These are phyloP conservation scores for Clitopilus passeckerianus DNA, from an alignment of 768 basidiomycete species.

Conservation along the genomic window DNA sequence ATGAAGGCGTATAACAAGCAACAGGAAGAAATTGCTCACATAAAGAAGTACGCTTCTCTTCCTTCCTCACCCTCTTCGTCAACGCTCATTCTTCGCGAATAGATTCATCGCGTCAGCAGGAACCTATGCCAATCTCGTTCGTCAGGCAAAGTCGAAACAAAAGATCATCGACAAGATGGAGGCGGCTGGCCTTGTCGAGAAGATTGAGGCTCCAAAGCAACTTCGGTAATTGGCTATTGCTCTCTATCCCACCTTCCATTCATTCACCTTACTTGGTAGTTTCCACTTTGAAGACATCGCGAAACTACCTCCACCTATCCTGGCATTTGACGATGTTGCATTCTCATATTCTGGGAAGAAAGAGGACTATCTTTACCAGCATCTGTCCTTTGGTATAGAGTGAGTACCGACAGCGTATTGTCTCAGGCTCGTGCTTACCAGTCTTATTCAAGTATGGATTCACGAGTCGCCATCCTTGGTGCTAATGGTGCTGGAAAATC, in stretches of 20 bases:
- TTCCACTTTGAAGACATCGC: slow-evolving; percentile 97
- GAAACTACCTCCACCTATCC: slow-evolving; percentile 94
- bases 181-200: slow-evolving; percentile 94
- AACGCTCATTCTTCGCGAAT: slow-evolving; percentile 7
- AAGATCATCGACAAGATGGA: slow-evolving; percentile 99
- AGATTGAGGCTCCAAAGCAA: slow-evolving; percentile 68
- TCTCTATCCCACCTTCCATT: background rate
- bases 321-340: slow-evolving; percentile 92
- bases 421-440: slow-evolving; percentile 19
- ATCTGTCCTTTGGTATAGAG: slow-evolving; percentile 98
- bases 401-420: slow-evolving; percentile 23
- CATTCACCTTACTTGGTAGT: slow-evolving; percentile 11
- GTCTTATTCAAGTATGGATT: slow-evolving; percentile 87
- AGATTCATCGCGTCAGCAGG: slow-evolving; percentile 99
- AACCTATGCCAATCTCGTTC: slow-evolving; percentile 98
- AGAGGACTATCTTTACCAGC: slow-evolving; percentile 82
- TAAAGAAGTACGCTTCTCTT: slow-evolving; percentile 79
- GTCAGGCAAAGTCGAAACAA: slow-evolving; percentile 98
- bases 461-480: slow-evolving; percentile 92
- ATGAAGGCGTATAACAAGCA: slow-evolving; percentile 99
- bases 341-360: slow-evolving; percentile 93
- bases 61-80: background rate
- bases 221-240: slow-evolving; percentile 37
- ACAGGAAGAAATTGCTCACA: slow-evolving; percentile 97
- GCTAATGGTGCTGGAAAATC: slow-evolving; percentile 96